Evolutionary conservation across 179 eudicot genomes (phyloP).

Genomic region (Drosera spatulata): DNA sequence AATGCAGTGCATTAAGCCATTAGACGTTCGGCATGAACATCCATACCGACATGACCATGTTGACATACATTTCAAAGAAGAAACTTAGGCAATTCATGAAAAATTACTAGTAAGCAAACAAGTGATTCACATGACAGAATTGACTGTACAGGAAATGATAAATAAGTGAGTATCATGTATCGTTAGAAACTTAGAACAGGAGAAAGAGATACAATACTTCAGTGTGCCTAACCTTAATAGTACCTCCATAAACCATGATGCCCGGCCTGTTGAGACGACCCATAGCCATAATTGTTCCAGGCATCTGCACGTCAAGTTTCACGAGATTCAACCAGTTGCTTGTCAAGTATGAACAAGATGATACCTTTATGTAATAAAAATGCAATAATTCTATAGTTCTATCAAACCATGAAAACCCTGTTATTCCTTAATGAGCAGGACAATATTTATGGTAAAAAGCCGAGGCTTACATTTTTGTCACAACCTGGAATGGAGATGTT

Average conservation of each 20-base stretch:
- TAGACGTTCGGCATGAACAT: no score
- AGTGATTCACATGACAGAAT: no score
- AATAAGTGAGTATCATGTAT: not conserved
- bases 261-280: constrained; percentile 93
- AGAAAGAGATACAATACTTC: no score
- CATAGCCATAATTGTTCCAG: constrained; percentile 99
- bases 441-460: not conserved
- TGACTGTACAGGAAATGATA: no score
- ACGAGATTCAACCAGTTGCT: not conserved
- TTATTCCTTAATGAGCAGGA: not conserved
- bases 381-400: no score
- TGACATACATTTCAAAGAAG: no score
- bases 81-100: no score
- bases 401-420: no score
- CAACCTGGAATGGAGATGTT: constrained; percentile 98
- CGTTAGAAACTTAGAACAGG: no score
- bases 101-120: no score
- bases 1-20: no score
- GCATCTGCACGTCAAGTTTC: constrained; percentile 55
- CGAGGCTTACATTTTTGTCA: constrained; percentile 74
- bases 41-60: no score
- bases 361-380: not conserved
- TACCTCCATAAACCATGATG: constrained; percentile 94
- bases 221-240: constrained; percentile 61
- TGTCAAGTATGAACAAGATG: not conserved